Percentiles rank a stretch among this genome's conserved stretches.
These are phyloP conservation scores for Debaryomyces subglobosus DNA, from an alignment of 1,139 yeast genomes.

Conservation along the genomic window DNA sequence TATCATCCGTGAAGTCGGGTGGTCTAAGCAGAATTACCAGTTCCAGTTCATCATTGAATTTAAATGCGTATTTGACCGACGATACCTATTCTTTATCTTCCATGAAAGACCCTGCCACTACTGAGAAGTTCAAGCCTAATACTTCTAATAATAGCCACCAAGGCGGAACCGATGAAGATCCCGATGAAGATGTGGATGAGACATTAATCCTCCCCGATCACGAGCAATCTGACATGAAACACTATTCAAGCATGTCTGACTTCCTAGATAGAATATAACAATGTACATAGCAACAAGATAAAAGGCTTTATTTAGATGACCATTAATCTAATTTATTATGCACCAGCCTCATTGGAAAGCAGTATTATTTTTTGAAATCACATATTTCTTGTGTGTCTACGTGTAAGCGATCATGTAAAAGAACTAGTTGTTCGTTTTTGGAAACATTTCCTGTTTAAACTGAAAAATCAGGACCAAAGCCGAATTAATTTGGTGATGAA, in stretches of 20 bases:
- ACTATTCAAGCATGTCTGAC: constrained; percentile 25
- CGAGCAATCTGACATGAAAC: constrained; percentile 5
- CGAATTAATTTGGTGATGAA: not conserved
- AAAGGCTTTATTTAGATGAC: not conserved
- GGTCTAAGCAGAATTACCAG: constrained; percentile 42
- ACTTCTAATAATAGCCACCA: constrained; percentile 17
- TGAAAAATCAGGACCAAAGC: not conserved
- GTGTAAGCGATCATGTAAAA: constrained; percentile 1
- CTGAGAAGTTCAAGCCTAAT: not conserved
- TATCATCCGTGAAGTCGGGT: constrained; percentile 22
- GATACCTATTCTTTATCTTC: constrained; percentile 23
- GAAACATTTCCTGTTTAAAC: constrained; percentile 1
- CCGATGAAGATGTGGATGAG: constrained; percentile 18
- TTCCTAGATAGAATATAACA: constrained; percentile 26
- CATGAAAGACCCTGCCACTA: constrained; percentile 4
- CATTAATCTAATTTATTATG: not conserved
- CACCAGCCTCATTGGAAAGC: not conserved
- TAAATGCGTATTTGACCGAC: constrained; percentile 49
- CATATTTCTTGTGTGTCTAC: constrained; percentile 1
- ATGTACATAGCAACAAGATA: constrained; percentile 1
- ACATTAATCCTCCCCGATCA: constrained; percentile 12
- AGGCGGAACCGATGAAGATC: constrained; percentile 14
- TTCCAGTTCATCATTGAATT: constrained; percentile 45
- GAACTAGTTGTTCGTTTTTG: not conserved
- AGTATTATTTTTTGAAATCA: not conserved